Base-by-base conservation (phyloP, 202 grass and related monocot species). In the Schoenoplectus tabernaemontani region DNA sequence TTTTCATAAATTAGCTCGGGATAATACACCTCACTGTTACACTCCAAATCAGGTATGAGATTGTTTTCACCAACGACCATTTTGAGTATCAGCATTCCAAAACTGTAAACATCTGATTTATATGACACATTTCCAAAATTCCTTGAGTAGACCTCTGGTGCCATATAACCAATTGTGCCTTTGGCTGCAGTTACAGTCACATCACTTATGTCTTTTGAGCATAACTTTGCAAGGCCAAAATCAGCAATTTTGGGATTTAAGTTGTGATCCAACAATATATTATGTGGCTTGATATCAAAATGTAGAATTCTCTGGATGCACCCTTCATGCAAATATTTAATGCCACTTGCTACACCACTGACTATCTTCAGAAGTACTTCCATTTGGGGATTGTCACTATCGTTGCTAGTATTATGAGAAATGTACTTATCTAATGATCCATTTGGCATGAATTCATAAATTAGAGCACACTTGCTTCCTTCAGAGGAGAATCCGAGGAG, bases 391-490 rank as follows among this genome's bases (percentile, higher is more conserved):
- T 48, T 28, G 33, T 8, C 11, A 34, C 48, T 26, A 6, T 0
- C 10, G 61, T 62, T 76, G 1, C 59, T 13, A 17, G 32, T 22
- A 56, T n/a, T 22, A 0, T 24, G 37, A 56, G 85, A 88, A 77
- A 96, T 91, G 33, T 85, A 87, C 83, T 74, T 96, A 20, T 90
- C 89, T 28, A 96, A 9, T 24, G 92, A 96, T 0, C 86, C 84
- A 12, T 92, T 92, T 19, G 89, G 83, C 92, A 95, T 82, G 34
- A 88, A 91, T 82, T 95, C 89, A 9, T 95, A 95, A 64, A 89
- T 33, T 5, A 95, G 85, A 8, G 86, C 89, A 17, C 64, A 66
- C 0, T 75, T 86, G 22, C 76, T 73, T 37, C 83, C 57, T 64
- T 88, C 89, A 0, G 89, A 91, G 80, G 81, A 91, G 66, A 91